phyloP scores from a whole-genome alignment of 495 filamentous ascomycete genomes.

The Daldinia bambusicola region DNA sequence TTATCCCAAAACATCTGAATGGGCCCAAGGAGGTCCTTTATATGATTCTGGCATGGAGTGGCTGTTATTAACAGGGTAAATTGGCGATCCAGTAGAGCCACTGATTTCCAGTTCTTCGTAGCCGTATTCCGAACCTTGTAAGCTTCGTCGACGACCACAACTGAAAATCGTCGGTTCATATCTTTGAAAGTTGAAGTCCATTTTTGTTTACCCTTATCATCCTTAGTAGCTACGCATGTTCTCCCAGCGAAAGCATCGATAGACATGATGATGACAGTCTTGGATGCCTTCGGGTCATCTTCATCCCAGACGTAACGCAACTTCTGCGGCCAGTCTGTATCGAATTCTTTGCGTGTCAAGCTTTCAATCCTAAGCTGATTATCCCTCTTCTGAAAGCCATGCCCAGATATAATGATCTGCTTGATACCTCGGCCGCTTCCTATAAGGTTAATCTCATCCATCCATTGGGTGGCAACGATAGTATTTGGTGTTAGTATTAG shows the following conservation, averaged over 20 bases:
- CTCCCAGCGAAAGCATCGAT: conserved; percentile 43
- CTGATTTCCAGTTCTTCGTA: conserved; percentile 37
- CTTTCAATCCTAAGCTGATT: neutral
- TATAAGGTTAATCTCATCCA: conserved; percentile 32
- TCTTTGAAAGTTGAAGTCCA: conserved; percentile 38
- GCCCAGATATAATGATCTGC: conserved; percentile 35
- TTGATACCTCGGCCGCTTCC: conserved; percentile 7
- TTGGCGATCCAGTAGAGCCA: conserved; percentile 35
- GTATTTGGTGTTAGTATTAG: conserved; percentile 39
- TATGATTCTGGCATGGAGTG: conserved; percentile 41
- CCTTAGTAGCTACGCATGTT: conserved; percentile 20
- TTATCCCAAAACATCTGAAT: conserved; percentile 38
- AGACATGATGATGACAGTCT: conserved; percentile 30
- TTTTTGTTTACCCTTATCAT: neutral
- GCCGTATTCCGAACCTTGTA: conserved; percentile 38
- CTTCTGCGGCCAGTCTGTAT: conserved; percentile 9
- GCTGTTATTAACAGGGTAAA: conserved; percentile 46
- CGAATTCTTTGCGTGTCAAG: conserved; percentile 18
- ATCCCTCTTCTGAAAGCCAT: conserved; percentile 10
- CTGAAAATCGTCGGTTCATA: conserved; percentile 34
- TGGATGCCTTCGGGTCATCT: conserved; percentile 12
- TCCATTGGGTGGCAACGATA: conserved; percentile 43
- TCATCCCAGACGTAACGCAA: conserved; percentile 42
- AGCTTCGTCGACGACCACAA: conserved; percentile 46
- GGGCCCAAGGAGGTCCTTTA: conserved; percentile 40